Evolutionary conservation across 768 basidiomycete species (phyloP).

Genomic region (Amanita pallidorosea): DNA sequence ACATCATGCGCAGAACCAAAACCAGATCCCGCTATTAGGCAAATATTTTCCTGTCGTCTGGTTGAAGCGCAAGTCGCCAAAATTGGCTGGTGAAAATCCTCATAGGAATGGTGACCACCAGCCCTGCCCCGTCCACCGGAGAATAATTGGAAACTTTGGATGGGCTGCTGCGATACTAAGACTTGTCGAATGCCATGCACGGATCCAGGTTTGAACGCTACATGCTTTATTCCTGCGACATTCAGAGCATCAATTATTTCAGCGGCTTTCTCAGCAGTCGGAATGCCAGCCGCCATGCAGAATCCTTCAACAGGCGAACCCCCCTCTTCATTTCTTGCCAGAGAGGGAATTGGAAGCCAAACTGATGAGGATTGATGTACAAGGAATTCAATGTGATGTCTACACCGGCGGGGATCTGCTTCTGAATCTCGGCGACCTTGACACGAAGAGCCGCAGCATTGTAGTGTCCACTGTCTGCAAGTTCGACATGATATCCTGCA

Average conservation of each 20-base stretch:
- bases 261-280: conserved; percentile 90
- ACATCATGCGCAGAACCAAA: conserved; percentile 93
- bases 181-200: conserved; percentile 98
- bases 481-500: conserved; percentile 93
- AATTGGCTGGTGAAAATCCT: conserved; percentile 97
- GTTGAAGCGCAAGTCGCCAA: conserved; percentile 84
- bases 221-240: conserved; percentile 84
- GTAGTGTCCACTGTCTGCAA: conserved; percentile 98
- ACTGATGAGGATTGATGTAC: conserved; percentile 97
- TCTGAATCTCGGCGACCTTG: conserved; percentile 90
- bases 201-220: conserved; percentile 97
- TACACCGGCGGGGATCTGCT: conserved; percentile 74
- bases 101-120: conserved; percentile 96
- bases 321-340: conserved; percentile 96
- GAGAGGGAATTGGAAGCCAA: conserved; percentile 91
- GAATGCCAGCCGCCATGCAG: conserved; percentile 96
- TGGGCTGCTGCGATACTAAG: conserved; percentile 90
- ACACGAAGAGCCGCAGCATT: conserved; percentile 78
- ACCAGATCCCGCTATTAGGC: conserved; percentile 88
- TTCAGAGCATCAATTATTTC: conserved; percentile 87
- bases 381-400: conserved; percentile 91
- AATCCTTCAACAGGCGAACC: conserved; percentile 97
- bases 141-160: conserved; percentile 92
- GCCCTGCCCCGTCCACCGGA: conserved; percentile 99
- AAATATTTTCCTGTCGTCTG: conserved; percentile 80